phyloP scores from a whole-genome alignment of 306 rosid species.

The Acacia crassicarpa region DNA sequence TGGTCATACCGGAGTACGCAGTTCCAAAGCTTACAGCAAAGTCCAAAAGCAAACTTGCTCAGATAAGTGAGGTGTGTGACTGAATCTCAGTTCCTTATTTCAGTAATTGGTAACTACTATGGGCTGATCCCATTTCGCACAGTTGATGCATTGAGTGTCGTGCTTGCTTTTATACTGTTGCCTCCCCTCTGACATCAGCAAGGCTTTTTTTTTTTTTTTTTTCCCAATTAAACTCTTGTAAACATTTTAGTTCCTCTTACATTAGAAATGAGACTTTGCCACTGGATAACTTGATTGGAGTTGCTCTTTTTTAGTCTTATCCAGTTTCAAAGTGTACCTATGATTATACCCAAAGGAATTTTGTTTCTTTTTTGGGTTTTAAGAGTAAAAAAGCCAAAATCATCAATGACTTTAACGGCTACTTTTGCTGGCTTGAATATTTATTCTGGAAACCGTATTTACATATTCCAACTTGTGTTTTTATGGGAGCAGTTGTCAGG shows the following conservation, averaged over 20 bases:
- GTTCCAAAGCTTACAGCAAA: conserved; percentile 85
- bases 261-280: conserved; percentile 3
- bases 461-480: conserved; percentile 23
- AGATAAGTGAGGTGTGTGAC: conserved; percentile 81
- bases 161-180: background rate
- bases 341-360: background rate
- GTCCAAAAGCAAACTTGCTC: conserved; percentile 92
- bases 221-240: background rate
- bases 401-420: background rate
- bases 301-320: conserved; percentile 6
- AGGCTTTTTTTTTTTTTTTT: background rate
- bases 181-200: background rate
- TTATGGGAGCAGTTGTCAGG: conserved; percentile 75
- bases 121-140: background rate
- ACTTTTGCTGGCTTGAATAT: background rate
- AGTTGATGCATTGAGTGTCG: background rate
- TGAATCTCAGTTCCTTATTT: conserved; percentile 24
- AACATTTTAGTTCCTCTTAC: conserved; percentile 15
- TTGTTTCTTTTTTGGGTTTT: background rate
- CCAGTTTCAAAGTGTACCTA: conserved; percentile 1
- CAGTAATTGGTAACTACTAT: conserved; percentile 14
- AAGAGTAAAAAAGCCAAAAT: background rate
- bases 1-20: conserved; percentile 88
- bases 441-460: conserved; percentile 1
- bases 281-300: background rate